Conservation (phyloP, 2,329 filamentous ascomycete genomes). For the Truncatella angustata region DNA sequence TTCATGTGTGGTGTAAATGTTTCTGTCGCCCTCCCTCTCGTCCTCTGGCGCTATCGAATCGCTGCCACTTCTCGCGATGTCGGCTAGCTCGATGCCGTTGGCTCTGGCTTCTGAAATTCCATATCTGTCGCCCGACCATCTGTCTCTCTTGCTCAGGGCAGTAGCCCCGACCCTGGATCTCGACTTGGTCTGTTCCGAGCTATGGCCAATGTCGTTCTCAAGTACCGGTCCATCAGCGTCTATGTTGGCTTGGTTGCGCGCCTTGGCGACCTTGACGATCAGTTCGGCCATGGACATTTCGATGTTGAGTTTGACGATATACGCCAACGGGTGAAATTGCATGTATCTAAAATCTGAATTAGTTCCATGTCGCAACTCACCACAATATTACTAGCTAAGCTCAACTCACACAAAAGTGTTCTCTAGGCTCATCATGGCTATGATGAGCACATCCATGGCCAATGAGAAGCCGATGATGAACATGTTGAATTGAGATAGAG, state of each 20-base stretch:
- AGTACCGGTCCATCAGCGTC: background rate
- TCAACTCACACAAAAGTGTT: constrained; percentile 37
- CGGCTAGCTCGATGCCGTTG: constrained; percentile 1
- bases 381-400: background rate
- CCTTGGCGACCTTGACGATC: constrained; percentile 30
- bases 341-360: constrained; percentile 31
- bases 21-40: background rate
- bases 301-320: constrained; percentile 53
- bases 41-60: background rate
- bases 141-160: background rate
- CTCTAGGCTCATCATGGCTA: constrained; percentile 41
- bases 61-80: background rate
- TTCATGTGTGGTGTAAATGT: background rate
- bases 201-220: background rate
- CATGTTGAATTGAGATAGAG: constrained; percentile 30
- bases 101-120: background rate
- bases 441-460: constrained; percentile 39
- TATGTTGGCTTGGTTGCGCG: constrained; percentile 5
- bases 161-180: background rate
- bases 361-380: background rate
- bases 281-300: constrained; percentile 54
- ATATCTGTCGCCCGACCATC: background rate
- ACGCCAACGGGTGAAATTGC: constrained; percentile 51
- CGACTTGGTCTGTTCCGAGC: background rate
- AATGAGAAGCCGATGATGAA: constrained; percentile 42